Base-by-base conservation (phyloP, 805 yeast species). In the Kodamaea leandrae region DNA sequence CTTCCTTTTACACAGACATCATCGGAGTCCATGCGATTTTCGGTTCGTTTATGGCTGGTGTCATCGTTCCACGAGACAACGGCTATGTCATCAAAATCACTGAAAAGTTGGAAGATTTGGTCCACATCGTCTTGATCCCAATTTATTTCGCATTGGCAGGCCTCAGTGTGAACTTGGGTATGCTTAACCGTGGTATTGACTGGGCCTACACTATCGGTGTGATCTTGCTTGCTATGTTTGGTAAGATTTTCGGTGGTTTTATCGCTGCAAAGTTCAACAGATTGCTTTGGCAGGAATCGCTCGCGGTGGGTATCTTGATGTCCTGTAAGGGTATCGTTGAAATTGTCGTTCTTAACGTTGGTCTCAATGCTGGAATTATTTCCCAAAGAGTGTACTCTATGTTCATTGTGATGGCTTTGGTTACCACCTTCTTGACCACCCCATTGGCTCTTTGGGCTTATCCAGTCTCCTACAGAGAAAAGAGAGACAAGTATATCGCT, bases 291-390 rank as follows among this genome's bases (percentile, higher is more conserved):
- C 74, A 90, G 57, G 93, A 86, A 57, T 76, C 88, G 2, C 57
- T 80, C 25, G 71, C 90, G 2, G 91, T 84, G 27, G 95, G 95
- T 39, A 75, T 83, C 17, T 68, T 86, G 50, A 86, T 86, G 93
- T 83, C 91, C 5, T 86, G 95, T 71, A 86, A 86, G 61, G 95
- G 95, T 61, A 83, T 85, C 48, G 93, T 85, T 17, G 95, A 85
- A 61, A 82, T 85, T 57, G 90, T 85, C 30, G 93, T 85, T 15
- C 67, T 85, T 48, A 80, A 77, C 30, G 79, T 83, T 17, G 95
- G 95, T 36, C 68, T 84, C 41, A 79, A 76, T 46, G 84, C 93
- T 4, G 76, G 77, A 0, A 86, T 86, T 40, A 78, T 86, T 37
- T 68, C 79, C 3, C 71, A 72, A 42, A 78, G 76, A 46, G 80